Evolutionary conservation across 352 stramenopile species (phyloP), one percentile per base, ranked within the genome.

Genomic region (Elongisporangium senticosum): DNA sequence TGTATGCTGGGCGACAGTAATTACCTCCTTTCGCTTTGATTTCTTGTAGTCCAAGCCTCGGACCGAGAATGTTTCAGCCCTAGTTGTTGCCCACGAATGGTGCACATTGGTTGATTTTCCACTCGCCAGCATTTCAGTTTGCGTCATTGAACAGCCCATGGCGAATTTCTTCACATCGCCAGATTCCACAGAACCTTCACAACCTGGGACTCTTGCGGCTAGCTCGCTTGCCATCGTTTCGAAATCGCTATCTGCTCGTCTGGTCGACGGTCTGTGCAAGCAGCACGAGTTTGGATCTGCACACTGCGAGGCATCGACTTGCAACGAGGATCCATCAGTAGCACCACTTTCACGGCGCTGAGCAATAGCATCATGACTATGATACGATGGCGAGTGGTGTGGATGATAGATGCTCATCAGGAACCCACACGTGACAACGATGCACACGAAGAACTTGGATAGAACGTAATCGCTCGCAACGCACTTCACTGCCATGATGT

Each of bases 1-100:
- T 17, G 6, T 13, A 57, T 8, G 59, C 54, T 21, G 21, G 23
- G 23, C 23, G 23, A 26, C 2, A 26, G 15, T 15, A 48, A 55
- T 21, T 51, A 86, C 75, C 70, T 93, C 72, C 72, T 94, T 94
- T 64, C 83, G 77, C n/a, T 76, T 80, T 6, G 74, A 79, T 43
- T 86, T 88, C 61, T 91, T 94, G 75, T 94, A 94, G 20, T 94
- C 80, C 6, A 75, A 61, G 53, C 82, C 87, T 2, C 84, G 83
- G 39, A 94, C 70, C 20, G 69, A 67, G 49, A 94, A 94, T 1
- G 77, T 85, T 53, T 90, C 75, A 3, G 75, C 82, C 19, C 60
- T 64, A 2, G 77, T 73, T 1, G 67, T 71, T 2, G 78, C 65
- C 67, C 75, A 89, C 4, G 72, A 72, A 53, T 90, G 81, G 8